phyloP scores from a whole-genome alignment of 192 early-diverging fungal genomes.

The Powellomyces hirtus region DNA sequence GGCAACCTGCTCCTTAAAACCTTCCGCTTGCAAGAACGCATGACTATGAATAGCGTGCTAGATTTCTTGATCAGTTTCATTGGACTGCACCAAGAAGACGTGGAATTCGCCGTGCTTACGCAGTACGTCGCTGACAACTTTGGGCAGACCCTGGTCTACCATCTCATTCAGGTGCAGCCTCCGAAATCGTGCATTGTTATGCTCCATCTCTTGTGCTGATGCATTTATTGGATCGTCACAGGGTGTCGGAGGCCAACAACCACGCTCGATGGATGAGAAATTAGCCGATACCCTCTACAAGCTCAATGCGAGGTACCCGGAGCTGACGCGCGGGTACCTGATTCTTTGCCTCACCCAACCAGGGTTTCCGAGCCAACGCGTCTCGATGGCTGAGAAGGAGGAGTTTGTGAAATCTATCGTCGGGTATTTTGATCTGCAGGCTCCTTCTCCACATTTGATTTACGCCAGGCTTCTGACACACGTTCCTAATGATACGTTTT shows the following conservation, averaged over 20 bases:
- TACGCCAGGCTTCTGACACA: background rate
- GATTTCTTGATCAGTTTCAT: conserved; percentile 26
- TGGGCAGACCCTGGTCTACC: background rate
- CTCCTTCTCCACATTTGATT: background rate
- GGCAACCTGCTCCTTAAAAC: conserved; percentile 10
- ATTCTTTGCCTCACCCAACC: conserved; percentile 9
- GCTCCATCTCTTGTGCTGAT: too few relatives aligned
- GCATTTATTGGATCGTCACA: background rate
- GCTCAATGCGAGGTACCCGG: conserved; percentile 19
- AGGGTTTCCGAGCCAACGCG: conserved; percentile 20
- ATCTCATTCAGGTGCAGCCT: background rate
- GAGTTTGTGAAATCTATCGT: conserved; percentile 17
- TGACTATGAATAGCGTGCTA: conserved; percentile 21
- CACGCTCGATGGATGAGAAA: conserved; percentile 7
- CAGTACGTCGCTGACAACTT: background rate
- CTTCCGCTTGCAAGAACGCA: conserved; percentile 27
- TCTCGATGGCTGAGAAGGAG: conserved; percentile 17
- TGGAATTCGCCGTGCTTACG: background rate
- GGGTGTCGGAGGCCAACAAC: conserved; percentile 20
- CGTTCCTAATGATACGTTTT: background rate
- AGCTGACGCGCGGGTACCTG: conserved; percentile 13
- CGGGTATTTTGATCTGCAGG: conserved; percentile 8
- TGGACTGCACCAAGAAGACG: background rate
- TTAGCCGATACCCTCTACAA: conserved; percentile 20
- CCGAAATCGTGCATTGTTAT: background rate